phyloP scores from a whole-genome alignment of 2,329 filamentous ascomycete genomes.

The Drechslerella coelobrocha region DNA sequence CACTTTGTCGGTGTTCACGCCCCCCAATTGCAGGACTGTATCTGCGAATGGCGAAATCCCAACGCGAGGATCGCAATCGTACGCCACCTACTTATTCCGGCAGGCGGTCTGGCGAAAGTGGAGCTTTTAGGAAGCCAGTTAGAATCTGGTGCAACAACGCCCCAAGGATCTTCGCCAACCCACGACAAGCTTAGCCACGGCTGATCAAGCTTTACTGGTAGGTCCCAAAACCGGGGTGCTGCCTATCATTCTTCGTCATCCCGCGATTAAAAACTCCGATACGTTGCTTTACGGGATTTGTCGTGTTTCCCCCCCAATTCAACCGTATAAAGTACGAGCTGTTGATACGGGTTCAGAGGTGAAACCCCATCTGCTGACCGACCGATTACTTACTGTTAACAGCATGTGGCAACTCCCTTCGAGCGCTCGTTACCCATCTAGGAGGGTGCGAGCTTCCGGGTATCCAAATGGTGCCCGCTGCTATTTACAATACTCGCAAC shows the following conservation, averaged over 20 bases:
- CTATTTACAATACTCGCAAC: background rate
- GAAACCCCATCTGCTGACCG: conserved; percentile 20
- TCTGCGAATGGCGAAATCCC: conserved; percentile 2
- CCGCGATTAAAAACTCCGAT: conserved; percentile 37
- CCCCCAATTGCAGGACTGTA: background rate
- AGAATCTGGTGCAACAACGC: background rate
- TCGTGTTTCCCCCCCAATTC: background rate
- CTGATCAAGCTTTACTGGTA: conserved; percentile 45
- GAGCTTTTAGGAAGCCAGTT: conserved; percentile 37
- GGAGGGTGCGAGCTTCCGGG: conserved; percentile 14
- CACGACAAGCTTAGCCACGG: conserved; percentile 44
- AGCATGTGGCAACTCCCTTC: conserved; percentile 12
- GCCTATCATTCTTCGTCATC: conserved; percentile 31
- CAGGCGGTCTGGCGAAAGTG: conserved; percentile 12
- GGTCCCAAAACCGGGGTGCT: conserved; percentile 27
- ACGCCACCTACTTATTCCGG: conserved; percentile 30
- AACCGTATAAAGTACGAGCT: conserved; percentile 3
- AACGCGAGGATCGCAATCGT: conserved; percentile 8
- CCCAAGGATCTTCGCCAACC: conserved; percentile 22
- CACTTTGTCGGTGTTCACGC: background rate
- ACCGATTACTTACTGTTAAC: conserved; percentile 18
- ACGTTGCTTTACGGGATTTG: background rate
- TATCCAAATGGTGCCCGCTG: background rate
- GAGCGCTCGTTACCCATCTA: background rate
- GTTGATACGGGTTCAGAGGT: conserved; percentile 9